These are phyloP conservation scores for Oryza nivara DNA, from an alignment of 176 grass and related monocot genomes.

Conservation along the genomic window DNA sequence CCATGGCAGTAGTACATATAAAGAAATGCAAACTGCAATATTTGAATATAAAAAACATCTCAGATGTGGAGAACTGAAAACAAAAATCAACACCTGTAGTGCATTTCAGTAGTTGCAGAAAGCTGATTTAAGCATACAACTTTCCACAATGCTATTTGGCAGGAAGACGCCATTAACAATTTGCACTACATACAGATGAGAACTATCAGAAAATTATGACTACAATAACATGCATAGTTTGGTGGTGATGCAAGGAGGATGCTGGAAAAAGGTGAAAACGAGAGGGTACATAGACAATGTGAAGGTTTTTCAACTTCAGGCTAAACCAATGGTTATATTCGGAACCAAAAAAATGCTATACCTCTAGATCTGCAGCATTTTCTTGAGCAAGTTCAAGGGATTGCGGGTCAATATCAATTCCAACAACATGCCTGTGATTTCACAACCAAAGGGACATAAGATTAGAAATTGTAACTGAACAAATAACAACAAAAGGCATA, in stretches of 20 bases:
- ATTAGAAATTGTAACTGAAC: neutral
- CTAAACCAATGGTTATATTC: constrained; percentile 7
- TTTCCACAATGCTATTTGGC: neutral
- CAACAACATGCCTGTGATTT: constrained; percentile 72
- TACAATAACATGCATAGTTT: constrained; percentile 6
- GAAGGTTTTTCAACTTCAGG: neutral
- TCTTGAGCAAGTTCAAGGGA: constrained; percentile 85
- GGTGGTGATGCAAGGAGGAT: neutral
- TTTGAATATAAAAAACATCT: neutral
- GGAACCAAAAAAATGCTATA: constrained; percentile 27
- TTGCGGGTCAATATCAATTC: constrained; percentile 76
- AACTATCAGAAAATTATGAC: neutral
- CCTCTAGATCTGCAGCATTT: constrained; percentile 83
- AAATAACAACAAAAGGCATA: constrained; percentile 14
- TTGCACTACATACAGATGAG: neutral
- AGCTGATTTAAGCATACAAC: constrained; percentile 5
- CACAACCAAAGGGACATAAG: neutral
- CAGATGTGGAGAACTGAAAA: neutral
- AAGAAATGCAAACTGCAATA: neutral
- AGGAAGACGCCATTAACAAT: neutral
- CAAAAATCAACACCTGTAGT: neutral
- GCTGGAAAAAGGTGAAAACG: constrained; percentile 12
- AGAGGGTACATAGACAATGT: neutral
- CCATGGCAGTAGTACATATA: neutral
- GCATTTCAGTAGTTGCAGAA: neutral